These are phyloP conservation scores for Claviceps pazoutovae DNA, from an alignment of 2,329 filamentous ascomycete species.

Conservation along the genomic window DNA sequence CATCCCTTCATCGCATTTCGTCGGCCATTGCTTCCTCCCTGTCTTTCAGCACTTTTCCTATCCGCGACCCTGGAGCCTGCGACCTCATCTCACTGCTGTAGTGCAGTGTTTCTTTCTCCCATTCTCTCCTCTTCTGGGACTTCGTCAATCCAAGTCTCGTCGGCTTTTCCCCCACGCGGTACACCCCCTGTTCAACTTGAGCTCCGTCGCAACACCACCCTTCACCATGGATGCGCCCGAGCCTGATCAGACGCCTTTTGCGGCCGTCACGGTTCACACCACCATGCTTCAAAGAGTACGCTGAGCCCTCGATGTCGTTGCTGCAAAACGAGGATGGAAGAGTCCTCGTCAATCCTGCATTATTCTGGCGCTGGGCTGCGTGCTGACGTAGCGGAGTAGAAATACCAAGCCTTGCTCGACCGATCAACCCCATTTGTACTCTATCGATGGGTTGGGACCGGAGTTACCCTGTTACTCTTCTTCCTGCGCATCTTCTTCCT, in stretches of 20 bases:
- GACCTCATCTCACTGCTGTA: neutral
- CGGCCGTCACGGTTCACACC: slow-evolving; percentile 76
- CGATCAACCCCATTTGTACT: slow-evolving; percentile 78
- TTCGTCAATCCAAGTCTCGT: neutral
- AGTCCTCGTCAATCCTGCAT: neutral
- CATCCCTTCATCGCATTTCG: slow-evolving; percentile 1
- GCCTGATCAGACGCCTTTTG: slow-evolving; percentile 83
- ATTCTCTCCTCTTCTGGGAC: neutral
- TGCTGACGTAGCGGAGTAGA: slow-evolving; percentile 32
- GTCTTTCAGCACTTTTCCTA: neutral
- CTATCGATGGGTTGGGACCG: slow-evolving; percentile 88
- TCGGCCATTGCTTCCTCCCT: neutral
- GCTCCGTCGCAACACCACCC: neutral
- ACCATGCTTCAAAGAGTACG: slow-evolving; percentile 57
- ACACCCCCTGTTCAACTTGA: neutral
- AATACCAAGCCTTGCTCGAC: slow-evolving; percentile 90
- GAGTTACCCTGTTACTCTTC: slow-evolving; percentile 60
- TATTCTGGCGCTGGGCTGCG: neutral
- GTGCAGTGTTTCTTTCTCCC: neutral
- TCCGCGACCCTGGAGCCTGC: neutral
- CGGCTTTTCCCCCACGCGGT: neutral
- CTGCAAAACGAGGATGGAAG: neutral
- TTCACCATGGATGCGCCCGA: slow-evolving; percentile 68
- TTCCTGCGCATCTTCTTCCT: slow-evolving; percentile 79
- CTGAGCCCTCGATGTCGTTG: neutral